Conservation (phyloP, 1,284 basidiomycete species). For the Omphalotus olearius region DNA sequence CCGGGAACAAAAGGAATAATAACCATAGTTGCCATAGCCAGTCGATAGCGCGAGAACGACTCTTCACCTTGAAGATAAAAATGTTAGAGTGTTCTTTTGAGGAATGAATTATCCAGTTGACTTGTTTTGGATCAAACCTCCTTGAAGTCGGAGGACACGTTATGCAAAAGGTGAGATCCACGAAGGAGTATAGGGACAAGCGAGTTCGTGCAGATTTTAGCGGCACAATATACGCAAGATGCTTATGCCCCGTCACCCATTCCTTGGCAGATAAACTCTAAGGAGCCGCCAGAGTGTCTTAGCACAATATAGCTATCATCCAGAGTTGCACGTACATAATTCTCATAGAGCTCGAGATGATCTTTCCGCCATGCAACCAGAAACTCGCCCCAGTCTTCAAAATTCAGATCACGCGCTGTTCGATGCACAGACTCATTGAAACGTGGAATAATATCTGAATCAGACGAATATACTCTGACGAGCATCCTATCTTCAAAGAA, state of each 20-base stretch:
- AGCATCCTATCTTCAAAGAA: slow-evolving; percentile 73
- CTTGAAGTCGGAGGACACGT: slow-evolving; percentile 54
- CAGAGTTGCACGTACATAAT: slow-evolving; percentile 52
- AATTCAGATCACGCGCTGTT: slow-evolving; percentile 55
- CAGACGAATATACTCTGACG: slow-evolving; percentile 65
- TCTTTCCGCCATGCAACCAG: slow-evolving; percentile 76
- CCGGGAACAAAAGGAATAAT: slow-evolving; percentile 14
- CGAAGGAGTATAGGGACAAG: slow-evolving; percentile 77
- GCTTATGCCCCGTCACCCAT: slow-evolving; percentile 60
- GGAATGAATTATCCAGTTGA: slow-evolving; percentile 40
- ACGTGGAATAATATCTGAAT: slow-evolving; percentile 42
- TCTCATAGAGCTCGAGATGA: slow-evolving; percentile 73
- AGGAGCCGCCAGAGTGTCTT: slow-evolving; percentile 1
- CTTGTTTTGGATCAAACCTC: slow-evolving; percentile 26
- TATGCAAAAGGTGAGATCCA: slow-evolving; percentile 77
- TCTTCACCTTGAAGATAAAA: slow-evolving; percentile 75
- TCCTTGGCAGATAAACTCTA: slow-evolving; percentile 62
- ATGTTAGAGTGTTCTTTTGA: slow-evolving; percentile 66
- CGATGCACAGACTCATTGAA: slow-evolving; percentile 65
- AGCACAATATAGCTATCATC: neutral
- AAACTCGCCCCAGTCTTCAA: slow-evolving; percentile 72
- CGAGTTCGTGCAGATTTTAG: slow-evolving; percentile 54
- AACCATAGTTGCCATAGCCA: slow-evolving; percentile 84
- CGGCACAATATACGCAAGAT: slow-evolving; percentile 67
- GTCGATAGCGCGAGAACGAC: slow-evolving; percentile 67